Percentiles rank a stretch among this genome's conserved stretches.
phyloP scores from a whole-genome alignment of 108 stramenopile genomes.

The Conticribra guillardii region DNA sequence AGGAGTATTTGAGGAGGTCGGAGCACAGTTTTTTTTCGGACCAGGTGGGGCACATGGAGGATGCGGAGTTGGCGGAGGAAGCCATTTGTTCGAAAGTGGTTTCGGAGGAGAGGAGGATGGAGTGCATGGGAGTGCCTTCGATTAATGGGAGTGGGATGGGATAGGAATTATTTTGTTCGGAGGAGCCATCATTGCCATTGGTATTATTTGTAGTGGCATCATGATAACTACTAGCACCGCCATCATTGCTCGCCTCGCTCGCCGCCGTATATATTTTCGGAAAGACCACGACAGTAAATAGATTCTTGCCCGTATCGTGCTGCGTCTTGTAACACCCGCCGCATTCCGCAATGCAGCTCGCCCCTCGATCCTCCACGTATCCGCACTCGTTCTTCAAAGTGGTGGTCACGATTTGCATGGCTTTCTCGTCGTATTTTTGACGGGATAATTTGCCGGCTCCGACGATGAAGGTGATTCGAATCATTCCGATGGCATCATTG shows the following conservation, averaged over 20 bases:
- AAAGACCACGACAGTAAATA: conserved; percentile 89
- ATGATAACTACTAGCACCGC: no score
- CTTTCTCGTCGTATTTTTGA: conserved; percentile 85
- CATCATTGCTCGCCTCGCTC: no score
- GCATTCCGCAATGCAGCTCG: conserved; percentile 75
- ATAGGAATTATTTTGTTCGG: not conserved
- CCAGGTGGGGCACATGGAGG: conserved; percentile 79
- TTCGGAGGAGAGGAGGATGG: conserved; percentile 68
- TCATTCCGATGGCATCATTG: conserved; percentile 53
- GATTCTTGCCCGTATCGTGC: conserved; percentile 93
- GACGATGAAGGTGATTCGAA: conserved; percentile 86
- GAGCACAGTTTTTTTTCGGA: conserved; percentile 80
- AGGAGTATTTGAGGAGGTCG: conserved; percentile 40
- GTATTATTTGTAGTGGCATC: conserved; percentile 4
- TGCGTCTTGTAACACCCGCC: conserved; percentile 89
- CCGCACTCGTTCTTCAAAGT: conserved; percentile 67
- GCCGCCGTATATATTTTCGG: no score
- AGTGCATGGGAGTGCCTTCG: conserved; percentile 66
- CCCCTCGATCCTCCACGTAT: conserved; percentile 87
- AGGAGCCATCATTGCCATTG: no score
- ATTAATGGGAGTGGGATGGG: conserved; percentile 43
- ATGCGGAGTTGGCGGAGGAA: not conserved
- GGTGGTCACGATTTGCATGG: conserved; percentile 74
- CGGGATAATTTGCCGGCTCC: conserved; percentile 89
- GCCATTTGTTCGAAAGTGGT: conserved; percentile 69